Conservation (phyloP, 306 rosid species). For the Dalbergia cultrata region DNA sequence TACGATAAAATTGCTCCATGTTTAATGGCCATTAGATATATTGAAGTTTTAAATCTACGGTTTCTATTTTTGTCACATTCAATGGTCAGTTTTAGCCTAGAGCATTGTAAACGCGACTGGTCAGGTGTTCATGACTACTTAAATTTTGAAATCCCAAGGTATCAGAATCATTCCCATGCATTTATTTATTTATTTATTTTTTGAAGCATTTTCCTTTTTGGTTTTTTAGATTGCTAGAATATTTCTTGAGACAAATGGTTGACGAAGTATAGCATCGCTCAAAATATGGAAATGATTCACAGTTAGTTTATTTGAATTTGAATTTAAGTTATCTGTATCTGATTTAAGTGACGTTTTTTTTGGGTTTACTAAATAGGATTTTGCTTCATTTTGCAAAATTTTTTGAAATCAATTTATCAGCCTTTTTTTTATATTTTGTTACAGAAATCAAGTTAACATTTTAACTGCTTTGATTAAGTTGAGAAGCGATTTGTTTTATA, state of each 20-base stretch:
- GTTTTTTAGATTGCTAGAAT: not conserved
- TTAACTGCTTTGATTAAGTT: conserved; percentile 1
- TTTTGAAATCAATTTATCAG: not conserved
- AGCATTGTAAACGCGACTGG: too few relatives aligned
- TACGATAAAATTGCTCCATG: too few relatives aligned
- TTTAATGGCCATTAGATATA: too few relatives aligned
- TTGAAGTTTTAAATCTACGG: too few relatives aligned
- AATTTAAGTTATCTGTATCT: not conserved
- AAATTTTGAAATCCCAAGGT: not conserved
- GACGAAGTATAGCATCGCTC: conserved; percentile 13
- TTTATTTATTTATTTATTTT: not conserved
- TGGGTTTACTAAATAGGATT: not conserved
- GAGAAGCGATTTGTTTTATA: not conserved
- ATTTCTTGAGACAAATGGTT: not conserved
- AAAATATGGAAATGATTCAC: not conserved
- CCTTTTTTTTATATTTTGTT: not conserved
- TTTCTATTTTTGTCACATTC: too few relatives aligned
- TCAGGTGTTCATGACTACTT: not conserved
- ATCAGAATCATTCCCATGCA: not conserved
- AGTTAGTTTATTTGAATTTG: conserved; percentile 1
- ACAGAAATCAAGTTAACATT: not conserved
- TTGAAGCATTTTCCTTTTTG: not conserved
- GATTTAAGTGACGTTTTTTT: not conserved
- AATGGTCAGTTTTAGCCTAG: too few relatives aligned
- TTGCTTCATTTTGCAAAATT: not conserved